Percentiles rank a stretch among this genome's conserved stretches.
Evolutionary conservation across 805 yeast species (phyloP).

Genomic region (Brettanomyces sp.): DNA sequence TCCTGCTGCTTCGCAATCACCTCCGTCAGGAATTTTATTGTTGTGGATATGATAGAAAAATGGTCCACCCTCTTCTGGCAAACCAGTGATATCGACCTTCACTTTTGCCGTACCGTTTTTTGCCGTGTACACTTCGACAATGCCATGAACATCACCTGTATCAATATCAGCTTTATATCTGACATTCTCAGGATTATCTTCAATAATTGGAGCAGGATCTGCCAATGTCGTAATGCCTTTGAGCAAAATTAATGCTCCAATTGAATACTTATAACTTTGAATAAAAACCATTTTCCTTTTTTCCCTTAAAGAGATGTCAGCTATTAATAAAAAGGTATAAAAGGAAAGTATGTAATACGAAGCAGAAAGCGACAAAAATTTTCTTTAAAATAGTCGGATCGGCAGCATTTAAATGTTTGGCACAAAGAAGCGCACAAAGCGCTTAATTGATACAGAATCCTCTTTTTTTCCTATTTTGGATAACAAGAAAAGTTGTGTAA

Average conservation of each 20-base stretch:
- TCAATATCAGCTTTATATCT: conserved; percentile 54
- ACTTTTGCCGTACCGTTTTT: conserved; percentile 53
- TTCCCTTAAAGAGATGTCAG: too few species aligned
- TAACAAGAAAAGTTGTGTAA: too few species aligned
- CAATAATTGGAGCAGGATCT: conserved; percentile 38
- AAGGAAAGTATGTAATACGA: too few species aligned
- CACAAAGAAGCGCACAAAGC: too few species aligned
- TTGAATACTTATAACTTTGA: too few species aligned
- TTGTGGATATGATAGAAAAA: conserved; percentile 65
- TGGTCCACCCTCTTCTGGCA: conserved; percentile 60
- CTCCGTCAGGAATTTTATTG: conserved; percentile 37
- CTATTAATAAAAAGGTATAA: too few species aligned
- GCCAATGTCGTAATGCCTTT: conserved; percentile 6
- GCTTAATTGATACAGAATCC: too few species aligned
- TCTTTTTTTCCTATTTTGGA: too few species aligned
- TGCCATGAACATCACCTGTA: conserved; percentile 35
- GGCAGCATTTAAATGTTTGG: too few species aligned
- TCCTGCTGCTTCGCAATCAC: conserved; percentile 47
- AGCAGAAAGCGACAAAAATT: too few species aligned
- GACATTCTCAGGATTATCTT: conserved; percentile 39
- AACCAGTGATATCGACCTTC: conserved; percentile 60
- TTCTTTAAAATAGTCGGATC: too few species aligned
- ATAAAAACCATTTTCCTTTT: too few species aligned
- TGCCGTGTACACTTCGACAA: conserved; percentile 46
- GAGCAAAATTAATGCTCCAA: neutral